These are phyloP conservation scores for Pilobolus umbonatus DNA, from an alignment of 192 early-diverging fungal species.

Conservation along the genomic window DNA sequence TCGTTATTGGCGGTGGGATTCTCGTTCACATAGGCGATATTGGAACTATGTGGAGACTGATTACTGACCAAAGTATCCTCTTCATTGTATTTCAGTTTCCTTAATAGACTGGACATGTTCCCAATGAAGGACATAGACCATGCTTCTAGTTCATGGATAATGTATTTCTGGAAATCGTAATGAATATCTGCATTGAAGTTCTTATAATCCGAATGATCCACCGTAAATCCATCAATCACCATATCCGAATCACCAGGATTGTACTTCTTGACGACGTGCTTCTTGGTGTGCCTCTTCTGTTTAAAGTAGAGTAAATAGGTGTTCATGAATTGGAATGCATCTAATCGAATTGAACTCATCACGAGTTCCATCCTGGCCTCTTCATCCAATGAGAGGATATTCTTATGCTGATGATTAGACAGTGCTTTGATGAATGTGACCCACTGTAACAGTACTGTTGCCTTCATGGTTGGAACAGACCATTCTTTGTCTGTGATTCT, in stretches of 20 bases:
- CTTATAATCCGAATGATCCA: conserved; percentile 1
- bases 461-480: conserved; percentile 36
- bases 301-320: conserved; percentile 57
- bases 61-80: conserved; percentile 44
- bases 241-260: background rate
- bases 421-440: conserved; percentile 46
- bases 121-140: conserved; percentile 49
- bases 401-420: conserved; percentile 39
- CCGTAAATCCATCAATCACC: conserved; percentile 3
- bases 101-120: conserved; percentile 54
- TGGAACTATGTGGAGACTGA: background rate
- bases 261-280: background rate
- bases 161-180: conserved; percentile 16
- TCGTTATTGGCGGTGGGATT: background rate
- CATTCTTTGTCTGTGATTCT: conserved; percentile 23
- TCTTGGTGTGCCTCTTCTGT: conserved; percentile 13
- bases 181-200: conserved; percentile 12
- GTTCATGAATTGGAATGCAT: conserved; percentile 60
- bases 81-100: conserved; percentile 59
- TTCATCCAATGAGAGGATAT: conserved; percentile 34
- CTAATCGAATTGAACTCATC: conserved; percentile 47
- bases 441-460: conserved; percentile 54
- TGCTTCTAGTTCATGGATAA: conserved; percentile 40
- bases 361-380: conserved; percentile 43
- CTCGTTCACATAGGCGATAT: background rate